Evolutionary conservation across 2,329 filamentous ascomycete species (phyloP).

Genomic region (Lithohypha guttulata): DNA sequence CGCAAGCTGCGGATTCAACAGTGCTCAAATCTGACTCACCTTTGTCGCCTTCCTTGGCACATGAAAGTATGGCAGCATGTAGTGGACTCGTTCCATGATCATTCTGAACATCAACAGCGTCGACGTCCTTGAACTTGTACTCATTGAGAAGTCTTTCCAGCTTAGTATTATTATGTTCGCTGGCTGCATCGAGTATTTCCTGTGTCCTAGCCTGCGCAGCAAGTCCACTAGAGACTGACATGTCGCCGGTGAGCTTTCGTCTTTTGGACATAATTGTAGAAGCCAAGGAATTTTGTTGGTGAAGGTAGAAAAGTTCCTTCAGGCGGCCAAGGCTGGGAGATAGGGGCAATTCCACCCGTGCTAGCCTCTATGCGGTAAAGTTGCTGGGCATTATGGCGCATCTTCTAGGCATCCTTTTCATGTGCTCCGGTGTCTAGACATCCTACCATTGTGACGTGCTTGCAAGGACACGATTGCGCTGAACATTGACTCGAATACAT

Average conservation of each 20-base stretch:
- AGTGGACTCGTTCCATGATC: conserved; percentile 73
- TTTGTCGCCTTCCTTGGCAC: conserved; percentile 23
- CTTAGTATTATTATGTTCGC: conserved; percentile 55
- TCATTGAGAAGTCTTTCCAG: conserved; percentile 34
- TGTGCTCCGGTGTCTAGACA: background rate
- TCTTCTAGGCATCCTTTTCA: background rate
- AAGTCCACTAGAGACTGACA: conserved; percentile 3
- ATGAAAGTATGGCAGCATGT: conserved; percentile 79
- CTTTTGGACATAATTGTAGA: background rate
- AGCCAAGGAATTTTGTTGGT: background rate
- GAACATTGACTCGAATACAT: too few species aligned
- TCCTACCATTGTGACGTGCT: too few species aligned
- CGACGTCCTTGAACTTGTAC: conserved; percentile 27
- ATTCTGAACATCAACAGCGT: conserved; percentile 67
- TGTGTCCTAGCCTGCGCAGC: conserved; percentile 28
- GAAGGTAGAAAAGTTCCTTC: background rate
- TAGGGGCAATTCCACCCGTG: too few species aligned
- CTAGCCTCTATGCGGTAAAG: background rate
- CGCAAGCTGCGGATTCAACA: conserved; percentile 37
- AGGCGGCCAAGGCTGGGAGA: background rate
- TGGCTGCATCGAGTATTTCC: conserved; percentile 54
- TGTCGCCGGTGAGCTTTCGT: conserved; percentile 1
- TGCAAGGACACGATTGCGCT: too few species aligned
- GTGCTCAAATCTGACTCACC: conserved; percentile 25
- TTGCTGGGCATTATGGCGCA: background rate